phyloP scores from a whole-genome alignment of 768 basidiomycete species.

The Sarcomyxa edulis region DNA sequence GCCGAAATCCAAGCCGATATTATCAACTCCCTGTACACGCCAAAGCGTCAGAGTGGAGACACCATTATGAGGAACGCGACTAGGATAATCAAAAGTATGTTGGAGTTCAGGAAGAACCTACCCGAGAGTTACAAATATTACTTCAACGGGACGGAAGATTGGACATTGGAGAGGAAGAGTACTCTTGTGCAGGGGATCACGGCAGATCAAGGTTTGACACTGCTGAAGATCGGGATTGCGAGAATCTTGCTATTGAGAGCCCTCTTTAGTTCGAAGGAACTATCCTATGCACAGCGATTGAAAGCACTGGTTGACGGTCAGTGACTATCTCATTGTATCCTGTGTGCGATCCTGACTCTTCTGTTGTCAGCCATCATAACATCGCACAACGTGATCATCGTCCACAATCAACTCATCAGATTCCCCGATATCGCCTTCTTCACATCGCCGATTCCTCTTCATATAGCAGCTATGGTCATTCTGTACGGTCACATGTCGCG shows the following conservation, averaged over 20 bases:
- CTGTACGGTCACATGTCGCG: conserved; percentile 83
- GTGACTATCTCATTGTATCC: conserved; percentile 13
- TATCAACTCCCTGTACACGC: conserved; percentile 79
- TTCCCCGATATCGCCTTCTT: conserved; percentile 88
- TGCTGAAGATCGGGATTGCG: conserved; percentile 79
- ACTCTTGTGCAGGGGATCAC: conserved; percentile 69
- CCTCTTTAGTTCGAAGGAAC: conserved; percentile 71
- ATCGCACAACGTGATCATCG: conserved; percentile 81
- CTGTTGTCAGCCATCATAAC: conserved; percentile 63
- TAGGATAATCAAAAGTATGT: conserved; percentile 74
- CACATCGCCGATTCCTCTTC: conserved; percentile 82
- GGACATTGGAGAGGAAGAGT: conserved; percentile 60
- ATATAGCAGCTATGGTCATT: conserved; percentile 90
- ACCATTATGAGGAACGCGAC: conserved; percentile 72
- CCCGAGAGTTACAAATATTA: conserved; percentile 71
- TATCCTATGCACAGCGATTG: conserved; percentile 58
- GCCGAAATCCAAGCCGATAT: conserved; percentile 87
- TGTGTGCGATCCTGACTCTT: conserved; percentile 2
- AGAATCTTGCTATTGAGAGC: conserved; percentile 75
- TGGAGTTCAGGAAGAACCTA: conserved; percentile 60
- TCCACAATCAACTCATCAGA: conserved; percentile 78
- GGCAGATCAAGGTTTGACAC: conserved; percentile 76
- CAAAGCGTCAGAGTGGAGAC: conserved; percentile 64
- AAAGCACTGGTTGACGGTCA: conserved; percentile 76
- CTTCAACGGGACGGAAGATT: conserved; percentile 75